Evolutionary conservation across 2,329 filamentous ascomycete species (phyloP), one percentile per base, ranked within the genome.

Genomic region (Paecilomyces sp.): DNA sequence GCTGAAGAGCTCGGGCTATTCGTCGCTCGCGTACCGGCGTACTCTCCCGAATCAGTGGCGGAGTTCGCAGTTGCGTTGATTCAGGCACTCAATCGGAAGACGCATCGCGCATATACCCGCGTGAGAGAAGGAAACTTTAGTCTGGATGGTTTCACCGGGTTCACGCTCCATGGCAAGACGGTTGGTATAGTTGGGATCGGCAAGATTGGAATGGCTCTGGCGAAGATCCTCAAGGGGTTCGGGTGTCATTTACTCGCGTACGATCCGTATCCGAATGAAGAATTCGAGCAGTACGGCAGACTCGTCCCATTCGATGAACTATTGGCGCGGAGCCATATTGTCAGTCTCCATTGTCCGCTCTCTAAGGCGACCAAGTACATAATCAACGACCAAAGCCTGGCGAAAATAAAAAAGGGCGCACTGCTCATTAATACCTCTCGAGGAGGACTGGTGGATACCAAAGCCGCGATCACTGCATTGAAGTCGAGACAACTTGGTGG

Each of bases 361-460:
- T 85, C 79, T 64, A 80, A 82, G 2, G 71, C 74, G 56, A 89
- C 87, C 63, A 77, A 79, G 25, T 82, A 86, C 68, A 79, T 89
- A 61, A 83, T 89, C 69, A 83, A 86, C 67, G 76, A 76, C 15
- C 66, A 76, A 3, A 79, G 82, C 7, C 72, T 89, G 25, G 67
- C 70, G 3, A 68, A 76, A 63, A 85, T 88, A 79, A 87, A 88
- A 72, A 69, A 72, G 7, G 84, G 81, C 1, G 85, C 82, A 0
- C 76, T 88, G 71, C 74, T 90, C 33, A 79, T 90, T 64, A 88
- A 90, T 72, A 90, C 87, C 0, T 88, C 86, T 3, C 83, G 88
- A 1, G 88, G 87, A 22, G 85, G 82, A 1, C 74, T 90, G 57
- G 78, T 90, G 61, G 77, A 88, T 67, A 87, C 85, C 0, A 73